Conservation (phyloP, 2,329 filamentous ascomycete species). For the Fusarium camptoceras region DNA sequence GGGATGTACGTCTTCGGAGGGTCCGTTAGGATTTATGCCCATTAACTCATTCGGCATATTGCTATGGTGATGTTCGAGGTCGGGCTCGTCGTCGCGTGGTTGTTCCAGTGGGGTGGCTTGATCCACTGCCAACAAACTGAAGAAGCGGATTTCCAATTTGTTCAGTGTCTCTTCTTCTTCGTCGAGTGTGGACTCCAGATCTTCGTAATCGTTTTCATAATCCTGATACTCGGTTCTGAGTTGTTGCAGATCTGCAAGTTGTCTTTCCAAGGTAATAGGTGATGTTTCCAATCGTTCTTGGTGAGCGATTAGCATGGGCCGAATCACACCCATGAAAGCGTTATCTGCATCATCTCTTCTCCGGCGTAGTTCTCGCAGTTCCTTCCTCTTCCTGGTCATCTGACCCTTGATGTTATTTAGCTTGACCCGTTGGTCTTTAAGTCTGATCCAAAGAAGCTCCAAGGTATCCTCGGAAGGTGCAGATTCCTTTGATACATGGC, state of each 20-base stretch:
- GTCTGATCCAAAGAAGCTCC: slow-evolving; percentile 51
- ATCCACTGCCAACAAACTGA: slow-evolving; percentile 52
- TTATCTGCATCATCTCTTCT: slow-evolving; percentile 55
- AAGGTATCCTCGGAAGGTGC: slow-evolving; percentile 48
- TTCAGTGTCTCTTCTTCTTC: slow-evolving; percentile 53
- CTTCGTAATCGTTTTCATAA: slow-evolving; percentile 54
- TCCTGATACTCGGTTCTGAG: slow-evolving; percentile 54
- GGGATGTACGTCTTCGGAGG: slow-evolving; percentile 59
- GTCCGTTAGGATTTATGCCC: slow-evolving; percentile 52
- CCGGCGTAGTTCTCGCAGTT: slow-evolving; percentile 49
- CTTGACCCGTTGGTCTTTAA: slow-evolving; percentile 51
- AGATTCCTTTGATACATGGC: slow-evolving; percentile 29
- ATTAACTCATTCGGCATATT: slow-evolving; percentile 50
- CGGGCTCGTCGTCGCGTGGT: slow-evolving; percentile 6
- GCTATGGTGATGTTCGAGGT: slow-evolving; percentile 14
- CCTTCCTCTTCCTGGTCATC: slow-evolving; percentile 51
- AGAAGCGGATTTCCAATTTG: slow-evolving; percentile 54
- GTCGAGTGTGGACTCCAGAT: slow-evolving; percentile 51
- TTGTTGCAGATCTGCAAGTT: slow-evolving; percentile 53
- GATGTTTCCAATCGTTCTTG: slow-evolving; percentile 36
- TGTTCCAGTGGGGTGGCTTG: slow-evolving; percentile 32
- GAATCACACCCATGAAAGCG: slow-evolving; percentile 54
- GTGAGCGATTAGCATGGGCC: slow-evolving; percentile 52
- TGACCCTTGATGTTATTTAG: slow-evolving; percentile 47
- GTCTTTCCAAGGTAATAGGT: slow-evolving; percentile 44